Evolutionary conservation across 2,329 filamentous ascomycete genomes (phyloP), one percentile per base, ranked within the genome.

Genomic region (Talaromyces atroroseus): DNA sequence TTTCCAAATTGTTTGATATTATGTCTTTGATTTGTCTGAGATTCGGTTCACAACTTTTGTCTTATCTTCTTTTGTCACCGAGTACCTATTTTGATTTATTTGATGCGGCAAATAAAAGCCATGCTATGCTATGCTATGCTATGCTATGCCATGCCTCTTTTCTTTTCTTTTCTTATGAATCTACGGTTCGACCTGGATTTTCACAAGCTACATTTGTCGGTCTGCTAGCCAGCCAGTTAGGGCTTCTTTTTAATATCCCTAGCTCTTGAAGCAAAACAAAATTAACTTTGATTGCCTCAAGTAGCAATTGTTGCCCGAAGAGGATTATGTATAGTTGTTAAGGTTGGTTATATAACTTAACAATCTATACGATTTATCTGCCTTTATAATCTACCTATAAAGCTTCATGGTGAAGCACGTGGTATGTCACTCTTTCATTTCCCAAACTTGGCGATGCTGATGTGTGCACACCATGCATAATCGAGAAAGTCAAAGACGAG

Each of bases 81-180:
- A 32, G 23, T 49, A 18, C 24, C 18, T 47, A 24, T 18, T 18
- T 42, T 45, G 36, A 23, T 23, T n/a, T 42, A 52, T 36, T 29
- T 45, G 26, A 45, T 16, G 21, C 26, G 38, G 50, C 34, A 32
- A 45, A 52, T 11, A 52, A 52, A 52, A 26, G 50, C 50, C 26
- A 42, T 32, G 36, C 24, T 45, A 18, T 52, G 42, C 18, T 6
- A 47, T 46, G 42, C 40, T 42, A 42, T 45, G 36, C 24, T 52
- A 26, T 52, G 42, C 16, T 5, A 47, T 45, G 12, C 42, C 7
- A 8, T 29, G 2, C 7, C 7, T 8, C 44, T 20, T 21, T 23
- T 46, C 18, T 18, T 24, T 47, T 23, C 24, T 47, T 16, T 18
- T 18, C 14, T 18, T 24, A 16, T n/a, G 1, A 16, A 24, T 47